A percentile compares a stretch with the other conserved stretches of the same genome.
phyloP scores from a whole-genome alignment of 371 early-diverging fungal species.

The Fennellomyces sp. region DNA sequence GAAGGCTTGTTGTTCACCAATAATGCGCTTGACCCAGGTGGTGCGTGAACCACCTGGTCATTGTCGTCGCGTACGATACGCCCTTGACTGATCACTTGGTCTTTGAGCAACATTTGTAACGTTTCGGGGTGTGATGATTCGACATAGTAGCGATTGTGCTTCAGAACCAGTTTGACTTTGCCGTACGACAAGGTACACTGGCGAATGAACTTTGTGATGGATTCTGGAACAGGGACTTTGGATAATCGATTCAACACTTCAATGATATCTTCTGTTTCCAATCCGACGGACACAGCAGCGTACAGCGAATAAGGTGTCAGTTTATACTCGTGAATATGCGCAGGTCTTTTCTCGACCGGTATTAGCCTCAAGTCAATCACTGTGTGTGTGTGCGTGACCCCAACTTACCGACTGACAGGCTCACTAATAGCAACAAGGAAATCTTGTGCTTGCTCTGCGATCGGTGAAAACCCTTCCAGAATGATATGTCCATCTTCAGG shows the following conservation, averaged over 20 bases:
- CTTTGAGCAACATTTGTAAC: conserved; percentile 84
- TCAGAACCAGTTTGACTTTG: conserved; percentile 97
- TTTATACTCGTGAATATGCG: conserved; percentile 97
- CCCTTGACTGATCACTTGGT: conserved; percentile 75
- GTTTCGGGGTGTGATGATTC: conserved; percentile 91
- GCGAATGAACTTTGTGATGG: conserved; percentile 86
- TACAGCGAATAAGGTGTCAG: conserved; percentile 98
- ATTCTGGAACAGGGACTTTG: conserved; percentile 87
- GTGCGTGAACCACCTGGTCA: conserved; percentile 37
- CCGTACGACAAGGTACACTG: conserved; percentile 95
- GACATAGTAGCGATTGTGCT: conserved; percentile 93
- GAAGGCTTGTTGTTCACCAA: conserved; percentile 53
- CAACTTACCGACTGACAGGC: conserved; percentile 85
- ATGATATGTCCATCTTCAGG: conserved; percentile 93
- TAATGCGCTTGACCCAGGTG: conserved; percentile 26
- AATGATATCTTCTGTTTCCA: conserved; percentile 96
- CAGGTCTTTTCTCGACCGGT: no score
- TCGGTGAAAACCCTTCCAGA: conserved; percentile 95
- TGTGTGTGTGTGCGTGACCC: no score
- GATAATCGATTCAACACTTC: conserved; percentile 91
- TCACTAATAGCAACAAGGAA: conserved; percentile 99
- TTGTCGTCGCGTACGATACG: conserved; percentile 61
- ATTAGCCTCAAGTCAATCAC: no score
- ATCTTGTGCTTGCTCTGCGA: conserved; percentile 96
- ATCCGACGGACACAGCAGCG: conserved; percentile 99